Evolutionary conservation across 257 asterid genomes (phyloP), one percentile per base, ranked within the genome.

Genomic region (Eucommia ulmoides): DNA sequence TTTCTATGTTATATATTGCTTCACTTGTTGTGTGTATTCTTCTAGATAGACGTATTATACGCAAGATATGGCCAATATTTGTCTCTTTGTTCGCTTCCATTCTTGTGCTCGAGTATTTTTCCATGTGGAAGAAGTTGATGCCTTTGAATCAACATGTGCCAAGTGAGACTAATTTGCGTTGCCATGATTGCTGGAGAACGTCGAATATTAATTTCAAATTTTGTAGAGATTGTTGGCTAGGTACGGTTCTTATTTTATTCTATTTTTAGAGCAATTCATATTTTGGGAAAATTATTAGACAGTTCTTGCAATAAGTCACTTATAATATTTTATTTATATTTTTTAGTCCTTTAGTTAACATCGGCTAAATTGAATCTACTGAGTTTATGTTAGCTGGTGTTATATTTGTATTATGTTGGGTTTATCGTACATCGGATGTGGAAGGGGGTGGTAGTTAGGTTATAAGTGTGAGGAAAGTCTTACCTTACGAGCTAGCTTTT

Each of bases 111-210:
- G 94, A 86, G 52, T 91, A 91, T 51, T 77, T 81, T 20, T 86
- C 79, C 12, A 77, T 91, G 96, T 91, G 97, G 99, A 77, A 65
- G 74, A 68, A 61, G 46, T 17, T 62, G 48, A 85, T 73, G 84
- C 70, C 87, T 63, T 66, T 55, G 42, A 59, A 53, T 60, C 65
- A 52, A 29, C 65, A 70, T 41, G 66, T 44, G 38, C 59, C 69
- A 11, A 45, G 61, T 49, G 75, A 50, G 44, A 61, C 74, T 50
- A 56, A 56, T 52, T 70, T 63, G 19, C 78, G 51, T 45, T 91
- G 99, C 69, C 99, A 86, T 75, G 95, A 74, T 42, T 91, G 99
- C 78, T 91, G 97, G 95, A 81, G 74, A 69, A 74, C 44, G 64
- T 81, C 95, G 22, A 76, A 65, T 45, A 33, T 58, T 20, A 72